phyloP scores from a whole-genome alignment of 345 rosid species.

The Moricandia moricandioides region DNA sequence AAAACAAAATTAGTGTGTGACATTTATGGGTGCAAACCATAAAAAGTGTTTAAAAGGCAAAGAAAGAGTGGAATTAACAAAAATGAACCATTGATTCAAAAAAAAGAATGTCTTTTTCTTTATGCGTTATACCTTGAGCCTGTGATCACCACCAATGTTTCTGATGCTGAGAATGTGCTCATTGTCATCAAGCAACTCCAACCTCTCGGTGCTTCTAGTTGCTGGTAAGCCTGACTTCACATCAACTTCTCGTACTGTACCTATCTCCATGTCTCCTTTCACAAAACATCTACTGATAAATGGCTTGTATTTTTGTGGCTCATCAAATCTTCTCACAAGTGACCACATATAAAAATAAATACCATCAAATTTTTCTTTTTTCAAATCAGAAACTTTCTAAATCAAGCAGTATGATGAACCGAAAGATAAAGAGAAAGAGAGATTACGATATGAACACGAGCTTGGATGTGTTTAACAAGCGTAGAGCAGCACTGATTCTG shows the following conservation, averaged over 20 bases:
- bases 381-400: no score
- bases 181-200: slow-evolving; percentile 73
- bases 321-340: slow-evolving; percentile 76
- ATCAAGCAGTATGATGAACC: no score
- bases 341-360: slow-evolving; percentile 76
- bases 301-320: slow-evolving; percentile 83
- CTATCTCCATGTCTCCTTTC: slow-evolving; percentile 72
- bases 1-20: no score
- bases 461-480: slow-evolving; percentile 79
- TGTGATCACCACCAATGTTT: slow-evolving; percentile 82
- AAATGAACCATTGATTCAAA: background rate
- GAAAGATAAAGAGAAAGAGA: no score
- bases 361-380: background rate
- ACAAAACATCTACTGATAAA: slow-evolving; percentile 69
- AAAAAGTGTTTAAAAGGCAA: no score
- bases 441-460: slow-evolving; percentile 85
- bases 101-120: background rate
- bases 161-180: slow-evolving; percentile 70
- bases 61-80: no score
- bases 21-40: no score
- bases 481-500: slow-evolving; percentile 81
- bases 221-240: slow-evolving; percentile 84
- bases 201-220: slow-evolving; percentile 73
- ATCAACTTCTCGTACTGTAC: slow-evolving; percentile 78
- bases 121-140: slow-evolving; percentile 76